phyloP scores from a whole-genome alignment of 805 yeast species.

The Candida vaughaniae region DNA sequence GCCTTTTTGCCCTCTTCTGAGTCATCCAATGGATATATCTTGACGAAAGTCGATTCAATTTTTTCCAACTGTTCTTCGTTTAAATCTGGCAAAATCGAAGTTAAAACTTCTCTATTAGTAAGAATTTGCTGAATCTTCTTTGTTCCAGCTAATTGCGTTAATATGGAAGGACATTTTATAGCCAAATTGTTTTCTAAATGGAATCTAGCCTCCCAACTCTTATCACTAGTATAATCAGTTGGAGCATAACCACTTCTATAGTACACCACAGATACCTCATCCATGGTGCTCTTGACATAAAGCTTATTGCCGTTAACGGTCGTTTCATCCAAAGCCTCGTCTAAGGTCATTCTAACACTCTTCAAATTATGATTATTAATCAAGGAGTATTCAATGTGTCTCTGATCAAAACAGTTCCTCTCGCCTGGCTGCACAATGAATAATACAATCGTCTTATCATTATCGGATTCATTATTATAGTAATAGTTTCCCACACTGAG shows the following conservation, averaged over 20 bases:
- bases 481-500: constrained; percentile 62
- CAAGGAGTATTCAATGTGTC: constrained; percentile 73
- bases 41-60: constrained; percentile 69
- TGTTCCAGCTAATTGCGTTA: constrained; percentile 90
- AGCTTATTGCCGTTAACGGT: constrained; percentile 47
- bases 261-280: constrained; percentile 85
- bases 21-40: constrained; percentile 82
- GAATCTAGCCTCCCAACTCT: constrained; percentile 77
- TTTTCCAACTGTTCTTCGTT: constrained; percentile 25
- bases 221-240: constrained; percentile 62
- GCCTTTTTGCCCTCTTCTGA: constrained; percentile 62
- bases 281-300: constrained; percentile 51
- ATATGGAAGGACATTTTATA: constrained; percentile 85
- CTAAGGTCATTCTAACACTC: constrained; percentile 66
- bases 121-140: constrained; percentile 91
- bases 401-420: constrained; percentile 88
- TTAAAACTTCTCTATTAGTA: constrained; percentile 52
- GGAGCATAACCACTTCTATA: constrained; percentile 91
- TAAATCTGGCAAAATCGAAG: constrained; percentile 43
- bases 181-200: constrained; percentile 73
- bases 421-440: constrained; percentile 84
- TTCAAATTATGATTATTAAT: constrained; percentile 54
- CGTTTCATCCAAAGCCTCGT: constrained; percentile 50
- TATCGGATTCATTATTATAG: constrained; percentile 42
- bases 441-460: constrained; percentile 54